Evolutionary conservation across 2,329 filamentous ascomycete species (phyloP), one percentile per base, ranked within the genome.

Genomic region (Aspergillus fructus): DNA sequence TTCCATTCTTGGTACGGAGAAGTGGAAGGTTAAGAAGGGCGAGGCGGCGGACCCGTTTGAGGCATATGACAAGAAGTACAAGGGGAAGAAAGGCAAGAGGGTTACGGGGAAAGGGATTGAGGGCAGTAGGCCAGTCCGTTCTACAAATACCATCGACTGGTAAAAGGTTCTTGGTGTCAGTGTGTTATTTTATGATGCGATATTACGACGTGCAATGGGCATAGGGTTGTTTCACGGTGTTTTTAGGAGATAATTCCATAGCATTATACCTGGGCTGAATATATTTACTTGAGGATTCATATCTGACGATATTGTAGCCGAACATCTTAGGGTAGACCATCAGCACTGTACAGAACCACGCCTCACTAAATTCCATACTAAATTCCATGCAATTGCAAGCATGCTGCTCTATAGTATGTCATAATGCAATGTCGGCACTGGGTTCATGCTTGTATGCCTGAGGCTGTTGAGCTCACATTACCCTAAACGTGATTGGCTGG

Each of bases 11-110:
- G 91, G 91, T 0, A 96, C 91, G 0, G 79, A 81, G 66, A 88
- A 85, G 75, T 96, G 90, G 85, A 89, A 84, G 76, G 86, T 96
- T 17, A 88, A 82, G 76, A 89, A 88, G 73, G 88, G 82, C 2
- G 91, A 94, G 74, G 80, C 76, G 15, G 68, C 68, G 7, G 78
- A 81, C 70, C 82, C 83, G 15, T 86, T 85, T 69, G 79, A 78
- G 49, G 79, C 76, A 53, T 65, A 86, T 53, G 84, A 87, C 66
- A 78, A 78, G 73, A 85, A 79, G 67, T 71, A 85, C 57, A 81
- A 81, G 68, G 76, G 76, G 23, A 72, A 81, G 66, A 83, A 83
- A 68, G 83, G 83, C 0, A 75, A 81, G 64, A 85, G 84, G 70
- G 61, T 69, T 4, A 60, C 66, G 4, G 64, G 66, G 40, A 66